Conservation (phyloP, 768 basidiomycete genomes). For the Aureoboletus auriporus region DNA sequence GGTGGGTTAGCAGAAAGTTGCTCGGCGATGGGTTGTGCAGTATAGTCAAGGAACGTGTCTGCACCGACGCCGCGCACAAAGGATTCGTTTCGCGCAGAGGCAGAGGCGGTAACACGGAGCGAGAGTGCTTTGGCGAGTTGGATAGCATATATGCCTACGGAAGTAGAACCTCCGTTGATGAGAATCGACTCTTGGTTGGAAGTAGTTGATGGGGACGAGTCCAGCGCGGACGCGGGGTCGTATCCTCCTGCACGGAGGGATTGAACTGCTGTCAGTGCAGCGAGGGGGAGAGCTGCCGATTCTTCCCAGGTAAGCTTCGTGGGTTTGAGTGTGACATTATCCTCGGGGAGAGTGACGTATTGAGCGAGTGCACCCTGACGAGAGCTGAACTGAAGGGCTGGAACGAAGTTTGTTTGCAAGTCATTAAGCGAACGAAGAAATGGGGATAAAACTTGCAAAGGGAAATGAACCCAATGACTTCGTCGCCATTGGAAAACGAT, state of each 20-base stretch:
- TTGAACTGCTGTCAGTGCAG: constrained; percentile 56
- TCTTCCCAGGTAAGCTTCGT: constrained; percentile 46
- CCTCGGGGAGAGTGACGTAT: constrained; percentile 51
- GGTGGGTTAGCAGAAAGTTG: constrained; percentile 44
- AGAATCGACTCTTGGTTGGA: constrained; percentile 48
- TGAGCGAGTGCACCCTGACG: constrained; percentile 56
- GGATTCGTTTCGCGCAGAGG: constrained; percentile 55
- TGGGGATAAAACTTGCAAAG: constrained; percentile 25
- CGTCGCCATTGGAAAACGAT: constrained; percentile 53
- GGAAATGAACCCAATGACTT: constrained; percentile 56
- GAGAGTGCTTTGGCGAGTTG: constrained; percentile 68
- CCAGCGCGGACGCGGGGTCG: constrained; percentile 35
- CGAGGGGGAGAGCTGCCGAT: constrained; percentile 60
- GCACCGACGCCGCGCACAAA: constrained; percentile 59
- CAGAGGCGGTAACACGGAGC: constrained; percentile 53
- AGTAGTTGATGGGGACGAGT: not conserved
- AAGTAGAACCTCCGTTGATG: constrained; percentile 67
- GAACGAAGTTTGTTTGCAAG: not conserved
- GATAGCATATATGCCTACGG: constrained; percentile 67
- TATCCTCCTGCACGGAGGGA: constrained; percentile 45
- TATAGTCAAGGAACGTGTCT: constrained; percentile 69
- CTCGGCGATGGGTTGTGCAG: constrained; percentile 43
- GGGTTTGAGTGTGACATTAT: constrained; percentile 37
- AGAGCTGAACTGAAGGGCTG: constrained; percentile 31
- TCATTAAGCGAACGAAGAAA: not conserved